Conservation (phyloP, 129 eudicot species). For the carrot (Daucus carota) region DH1_v3.0 NC_030381.2:7291501-7292000, state of each 20-base stretch:
- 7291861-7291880: not conserved
- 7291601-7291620: no score
- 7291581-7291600: no score
- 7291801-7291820: not conserved
- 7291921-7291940: not conserved
- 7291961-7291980: not conserved
- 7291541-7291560: no score
- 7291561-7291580: no score
- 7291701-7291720: not conserved
- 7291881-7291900: not conserved
- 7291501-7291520: no score
- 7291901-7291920: not conserved
- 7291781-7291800: not conserved
- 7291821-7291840: not conserved
- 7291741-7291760: not conserved
- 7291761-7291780: not conserved
- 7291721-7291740: not conserved
- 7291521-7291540: no score
- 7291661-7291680: no score
- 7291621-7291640: no score
- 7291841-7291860: not conserved
- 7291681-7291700: not conserved
- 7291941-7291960: not conserved
- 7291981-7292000: slow-evolving; percentile 13
- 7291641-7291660: no score